Evolutionary conservation across 1,284 basidiomycete species (phyloP), one percentile per base, ranked within the genome.

Genomic region (Tylopilus sp.): DNA sequence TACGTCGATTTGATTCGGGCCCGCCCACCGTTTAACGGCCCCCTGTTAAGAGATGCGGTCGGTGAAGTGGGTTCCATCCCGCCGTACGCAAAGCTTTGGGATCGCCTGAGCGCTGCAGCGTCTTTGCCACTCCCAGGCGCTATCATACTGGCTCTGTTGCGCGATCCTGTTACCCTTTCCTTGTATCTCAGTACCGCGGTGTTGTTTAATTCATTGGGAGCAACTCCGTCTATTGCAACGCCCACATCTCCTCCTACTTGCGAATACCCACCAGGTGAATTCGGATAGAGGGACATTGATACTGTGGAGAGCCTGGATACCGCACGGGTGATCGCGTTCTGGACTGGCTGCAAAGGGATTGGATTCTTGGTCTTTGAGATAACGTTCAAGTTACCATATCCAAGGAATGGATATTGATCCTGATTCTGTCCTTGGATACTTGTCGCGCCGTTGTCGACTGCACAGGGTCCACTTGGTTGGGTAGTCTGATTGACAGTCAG

Each of bases 1-100:
- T 87, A 84, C 9, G 84, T 76, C 6, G 82, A 83, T 63, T 84
- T 84, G 54, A 86, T 79, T 37, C 77, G 77, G 37, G 76, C 77
- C 35, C 84, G 79, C 34, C 84, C 78, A 44, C 71, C 74, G 18
- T 62, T 64, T 2, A 64, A 55, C 12, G 59, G 62, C 2, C 62
- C 61, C 53, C 59, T 49, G 21, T 48, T 46, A 4, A 43, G 37
- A 41, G 52, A 50, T 33, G 26, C 41, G n/a, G 33, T 35, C 13
- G 52, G 58, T 10, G 81, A 80, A 8, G 63, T 59, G 18, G 74
- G 59, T 50, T 80, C 80, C 29, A 76, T 73, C 38, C 76, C 78
- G 52, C 76, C 79, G 52, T 85, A 84, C 4, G 78, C 74, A 49
- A 74, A 66, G 18, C 68, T 74, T 40, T 68, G 66, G 38, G 71